Base-by-base conservation (phyloP, 441 rosid genomes). In the Bocquillonia castaneifolia region DNA sequence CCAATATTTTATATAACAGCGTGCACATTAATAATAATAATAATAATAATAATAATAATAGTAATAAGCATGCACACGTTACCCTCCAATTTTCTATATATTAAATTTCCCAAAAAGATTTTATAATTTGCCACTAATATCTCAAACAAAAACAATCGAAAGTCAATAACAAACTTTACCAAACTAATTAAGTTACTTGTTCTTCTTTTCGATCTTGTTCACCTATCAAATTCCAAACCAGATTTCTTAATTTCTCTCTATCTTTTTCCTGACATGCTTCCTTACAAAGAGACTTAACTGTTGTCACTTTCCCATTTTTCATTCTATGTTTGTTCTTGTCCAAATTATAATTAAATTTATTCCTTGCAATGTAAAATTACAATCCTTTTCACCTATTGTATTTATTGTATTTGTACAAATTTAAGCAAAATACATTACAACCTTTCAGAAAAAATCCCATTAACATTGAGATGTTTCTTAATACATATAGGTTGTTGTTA, bases 101-200 rank as follows among this genome's bases (percentile, higher is more conserved):
- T 36, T 10, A 50, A 45, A 55, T 70, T 42, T 44, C n/a, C 2
- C 62, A 6, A 5, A 23, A 25, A 52, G 3, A 40, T 15, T 59
- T 58, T 25, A 25, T 5, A 40, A 4, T 7, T 37, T 37, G 52
- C 22, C 23, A 47, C 40, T 36, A 31, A 23, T 40, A 28, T 64
- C n/a, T n/a, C n/a, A n/a, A n/a, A n/a, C n/a, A n/a, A n/a, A 63
- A 64, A 73, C 67, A 59, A 53, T 63, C 22, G 17, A 68, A 81
- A 73, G 84, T 84, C 85, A 69, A 73, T 69, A 82, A 82, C 85
- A 79, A 82, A 80, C 85, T 67, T 32, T 59, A 84, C 85, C 88
- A 47, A 73, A 82, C 77, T 58, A 62, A 13, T 12, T 42, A 18
- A 61, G 59, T 61, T 57, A 25, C 53, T 40, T 25, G 26, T 36